Conservation (phyloP, 176 grass and related monocot species). For the Eleusine indica region DNA sequence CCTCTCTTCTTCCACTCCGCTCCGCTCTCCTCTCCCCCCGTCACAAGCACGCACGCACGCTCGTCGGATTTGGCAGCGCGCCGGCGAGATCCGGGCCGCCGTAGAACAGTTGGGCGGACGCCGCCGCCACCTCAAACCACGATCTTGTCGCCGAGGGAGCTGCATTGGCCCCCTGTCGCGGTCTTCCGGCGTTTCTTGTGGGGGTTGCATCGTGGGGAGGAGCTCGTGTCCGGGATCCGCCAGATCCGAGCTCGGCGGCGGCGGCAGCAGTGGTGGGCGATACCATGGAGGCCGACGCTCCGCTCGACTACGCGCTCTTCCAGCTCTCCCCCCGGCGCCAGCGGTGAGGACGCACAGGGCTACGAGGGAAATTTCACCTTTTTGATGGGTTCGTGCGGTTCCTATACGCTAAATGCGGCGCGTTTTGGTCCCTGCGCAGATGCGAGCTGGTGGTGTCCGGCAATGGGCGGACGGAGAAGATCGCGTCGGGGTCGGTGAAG, state of each 20-base stretch:
- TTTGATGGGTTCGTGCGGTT: conserved; percentile 27
- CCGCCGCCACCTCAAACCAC: not conserved
- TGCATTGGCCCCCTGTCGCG: conserved; percentile 45
- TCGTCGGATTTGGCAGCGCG: conserved; percentile 40
- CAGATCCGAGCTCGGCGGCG: conserved; percentile 47
- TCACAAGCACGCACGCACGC: conserved; percentile 22
- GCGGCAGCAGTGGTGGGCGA: conserved; percentile 9
- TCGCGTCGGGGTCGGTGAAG: conserved; percentile 93
- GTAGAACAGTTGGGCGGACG: conserved; percentile 6
- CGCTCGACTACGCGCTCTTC: conserved; percentile 90
- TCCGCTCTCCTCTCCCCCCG: conserved; percentile 27
- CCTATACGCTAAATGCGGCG: conserved; percentile 31
- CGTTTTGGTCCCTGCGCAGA: conserved; percentile 47
- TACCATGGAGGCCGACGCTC: conserved; percentile 70
- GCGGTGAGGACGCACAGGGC: conserved; percentile 48
- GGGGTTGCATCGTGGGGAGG: conserved; percentile 1
- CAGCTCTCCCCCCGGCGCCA: conserved; percentile 92
- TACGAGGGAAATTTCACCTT: conserved; percentile 17
- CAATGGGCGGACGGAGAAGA: conserved; percentile 90
- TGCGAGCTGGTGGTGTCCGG: conserved; percentile 93
- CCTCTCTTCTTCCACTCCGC: conserved; percentile 51
- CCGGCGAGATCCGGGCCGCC: conserved; percentile 46
- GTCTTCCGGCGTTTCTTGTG: conserved; percentile 39
- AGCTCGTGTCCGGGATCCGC: conserved; percentile 40
- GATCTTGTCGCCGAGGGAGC: conserved; percentile 43